phyloP scores from a whole-genome alignment of 352 stramenopile species.

The Pythium aristosporum region DNA sequence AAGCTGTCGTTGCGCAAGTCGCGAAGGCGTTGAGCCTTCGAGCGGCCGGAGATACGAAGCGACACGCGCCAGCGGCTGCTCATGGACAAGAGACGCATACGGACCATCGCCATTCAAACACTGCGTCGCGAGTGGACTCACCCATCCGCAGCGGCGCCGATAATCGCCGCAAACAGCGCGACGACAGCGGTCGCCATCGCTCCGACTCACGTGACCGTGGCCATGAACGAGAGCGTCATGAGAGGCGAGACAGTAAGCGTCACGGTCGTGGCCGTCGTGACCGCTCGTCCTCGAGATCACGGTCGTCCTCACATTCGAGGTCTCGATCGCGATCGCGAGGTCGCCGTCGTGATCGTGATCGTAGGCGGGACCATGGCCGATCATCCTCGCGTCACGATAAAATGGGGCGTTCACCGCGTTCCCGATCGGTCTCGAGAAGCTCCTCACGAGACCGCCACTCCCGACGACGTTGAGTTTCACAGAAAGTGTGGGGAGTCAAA shows the following conservation, averaged over 20 bases:
- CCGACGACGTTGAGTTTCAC: background rate
- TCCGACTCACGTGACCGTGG: constrained; percentile 1
- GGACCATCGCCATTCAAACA: background rate
- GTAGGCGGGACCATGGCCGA: constrained; percentile 7
- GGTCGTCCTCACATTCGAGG: constrained; percentile 34
- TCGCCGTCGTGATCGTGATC: constrained; percentile 21
- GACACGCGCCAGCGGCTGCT: background rate
- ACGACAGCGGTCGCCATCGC: background rate
- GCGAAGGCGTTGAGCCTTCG: constrained; percentile 16
- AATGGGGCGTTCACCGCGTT: constrained; percentile 29
- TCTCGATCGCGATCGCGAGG: constrained; percentile 42
- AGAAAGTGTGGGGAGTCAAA: background rate
- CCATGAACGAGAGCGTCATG: constrained; percentile 2
- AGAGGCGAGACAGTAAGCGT: background rate
- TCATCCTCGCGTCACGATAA: background rate
- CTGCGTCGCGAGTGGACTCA: background rate
- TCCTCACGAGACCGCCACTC: constrained; percentile 16
- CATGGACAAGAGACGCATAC: background rate
- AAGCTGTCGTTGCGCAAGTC: constrained; percentile 22
- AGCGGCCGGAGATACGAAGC: background rate
- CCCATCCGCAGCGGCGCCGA: background rate
- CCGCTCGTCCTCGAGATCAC: constrained; percentile 27
- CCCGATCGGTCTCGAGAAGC: constrained; percentile 25
- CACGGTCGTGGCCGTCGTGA: background rate
- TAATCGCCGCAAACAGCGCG: background rate